Conservation (phyloP, 2,329 filamentous ascomycete species). For the Rutstroemia sp. region DNA sequence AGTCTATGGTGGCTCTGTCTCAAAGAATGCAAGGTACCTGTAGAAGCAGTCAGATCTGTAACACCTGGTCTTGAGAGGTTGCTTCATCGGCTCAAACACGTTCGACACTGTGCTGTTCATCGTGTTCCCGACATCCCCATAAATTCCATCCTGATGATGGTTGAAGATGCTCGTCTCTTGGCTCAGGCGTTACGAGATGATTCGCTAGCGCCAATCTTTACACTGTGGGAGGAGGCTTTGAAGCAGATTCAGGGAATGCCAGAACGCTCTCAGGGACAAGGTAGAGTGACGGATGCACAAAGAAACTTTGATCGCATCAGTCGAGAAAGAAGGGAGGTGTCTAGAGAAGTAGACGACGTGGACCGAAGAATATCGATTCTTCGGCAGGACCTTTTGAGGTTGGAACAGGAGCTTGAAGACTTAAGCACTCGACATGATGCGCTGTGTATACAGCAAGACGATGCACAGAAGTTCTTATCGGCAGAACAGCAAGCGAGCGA, state of each 20-base stretch:
- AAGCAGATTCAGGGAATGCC: neutral
- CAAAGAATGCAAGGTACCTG: constrained; percentile 9
- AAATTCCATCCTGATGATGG: constrained; percentile 4
- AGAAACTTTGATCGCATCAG: neutral
- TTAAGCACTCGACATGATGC: no score
- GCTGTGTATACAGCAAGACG: neutral
- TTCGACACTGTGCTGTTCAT: constrained; percentile 15
- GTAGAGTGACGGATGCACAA: neutral
- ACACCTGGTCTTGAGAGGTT: neutral
- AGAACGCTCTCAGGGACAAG: neutral
- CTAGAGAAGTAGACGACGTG: no score
- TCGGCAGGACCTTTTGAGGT: no score
- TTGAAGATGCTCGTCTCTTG: constrained; percentile 7
- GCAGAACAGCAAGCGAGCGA: neutral
- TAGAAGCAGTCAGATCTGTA: constrained; percentile 7
- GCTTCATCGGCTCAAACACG: constrained; percentile 4
- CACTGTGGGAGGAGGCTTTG: neutral
- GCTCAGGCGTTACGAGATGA: constrained; percentile 7
- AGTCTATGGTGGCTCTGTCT: constrained; percentile 12
- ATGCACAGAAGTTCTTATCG: neutral
- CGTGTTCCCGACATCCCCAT: constrained; percentile 10
- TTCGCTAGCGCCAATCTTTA: neutral
- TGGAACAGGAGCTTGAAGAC: no score
- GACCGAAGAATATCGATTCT: no score
- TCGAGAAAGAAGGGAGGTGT: no score